Evolutionary conservation across 345 rosid species (phyloP).

Genomic region (Hevea brasiliensis): DNA sequence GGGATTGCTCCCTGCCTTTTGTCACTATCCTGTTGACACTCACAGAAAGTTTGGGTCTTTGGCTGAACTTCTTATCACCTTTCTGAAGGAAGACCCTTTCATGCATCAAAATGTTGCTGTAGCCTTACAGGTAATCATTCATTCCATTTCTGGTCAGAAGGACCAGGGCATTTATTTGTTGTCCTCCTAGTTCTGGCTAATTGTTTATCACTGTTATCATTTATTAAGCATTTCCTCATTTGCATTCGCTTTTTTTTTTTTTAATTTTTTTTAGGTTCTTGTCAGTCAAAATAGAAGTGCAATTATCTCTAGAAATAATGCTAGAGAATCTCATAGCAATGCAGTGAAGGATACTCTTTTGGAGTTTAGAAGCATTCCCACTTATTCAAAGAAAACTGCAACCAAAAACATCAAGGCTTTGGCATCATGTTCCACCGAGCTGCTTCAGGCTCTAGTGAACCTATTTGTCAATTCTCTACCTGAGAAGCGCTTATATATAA

Average conservation of each 20-base stretch:
- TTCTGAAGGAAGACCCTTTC: constrained; percentile 54
- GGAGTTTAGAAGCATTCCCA: constrained; percentile 33
- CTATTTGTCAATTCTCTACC: constrained; percentile 47
- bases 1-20: constrained; percentile 79
- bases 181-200: not conserved
- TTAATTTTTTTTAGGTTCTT: constrained; percentile 46
- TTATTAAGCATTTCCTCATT: not conserved
- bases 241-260: not conserved
- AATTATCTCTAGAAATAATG: constrained; percentile 34
- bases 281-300: constrained; percentile 69
- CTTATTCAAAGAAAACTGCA: constrained; percentile 71
- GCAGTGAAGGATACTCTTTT: constrained; percentile 32
- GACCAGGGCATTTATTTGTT: not conserved
- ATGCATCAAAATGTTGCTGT: constrained; percentile 68
- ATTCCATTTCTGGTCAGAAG: not conserved
- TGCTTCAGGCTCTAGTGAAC: constrained; percentile 72
- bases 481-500: constrained; percentile 52
- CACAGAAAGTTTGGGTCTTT: constrained; percentile 49
- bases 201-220: constrained; percentile 7
- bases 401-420: constrained; percentile 62
- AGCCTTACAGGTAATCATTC: constrained; percentile 63
- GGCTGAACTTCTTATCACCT: constrained; percentile 55
- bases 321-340: constrained; percentile 26
- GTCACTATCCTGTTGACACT: constrained; percentile 69
- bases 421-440: constrained; percentile 57